Conservation (phyloP, 2,329 filamentous ascomycete species). For the Exophiala lecanii-corni region DNA sequence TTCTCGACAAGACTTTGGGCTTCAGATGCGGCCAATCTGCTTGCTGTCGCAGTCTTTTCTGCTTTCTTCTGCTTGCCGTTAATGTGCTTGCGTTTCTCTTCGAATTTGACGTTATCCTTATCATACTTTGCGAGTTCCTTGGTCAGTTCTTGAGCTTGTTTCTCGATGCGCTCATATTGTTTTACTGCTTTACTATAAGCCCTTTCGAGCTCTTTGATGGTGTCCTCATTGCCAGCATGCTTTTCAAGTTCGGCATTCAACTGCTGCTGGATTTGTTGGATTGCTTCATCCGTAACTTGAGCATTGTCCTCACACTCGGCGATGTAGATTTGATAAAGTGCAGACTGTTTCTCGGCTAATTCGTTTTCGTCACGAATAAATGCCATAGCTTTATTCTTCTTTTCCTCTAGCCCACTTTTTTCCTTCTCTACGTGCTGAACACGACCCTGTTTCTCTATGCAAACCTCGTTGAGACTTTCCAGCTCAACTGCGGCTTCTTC, state of each 20-base stretch:
- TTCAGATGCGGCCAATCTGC: conserved; percentile 68
- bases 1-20: conserved; percentile 74
- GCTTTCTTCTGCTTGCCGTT: conserved; percentile 88
- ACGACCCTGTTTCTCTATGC: conserved; percentile 87
- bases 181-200: conserved; percentile 77
- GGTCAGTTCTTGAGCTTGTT: conserved; percentile 69
- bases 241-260: conserved; percentile 85
- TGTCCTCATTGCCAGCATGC: conserved; percentile 81
- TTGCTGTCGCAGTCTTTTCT: conserved; percentile 77
- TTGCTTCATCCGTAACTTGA: conserved; percentile 80
- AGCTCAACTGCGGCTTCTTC: conserved; percentile 89
- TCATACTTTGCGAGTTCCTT: conserved; percentile 92
- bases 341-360: conserved; percentile 79
- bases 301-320: conserved; percentile 86
- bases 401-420: conserved; percentile 85
- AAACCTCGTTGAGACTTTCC: conserved; percentile 89
- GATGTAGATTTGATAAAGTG: conserved; percentile 87
- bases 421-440: conserved; percentile 99
- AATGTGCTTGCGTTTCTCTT: conserved; percentile 95
- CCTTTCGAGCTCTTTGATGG: conserved; percentile 85
- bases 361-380: conserved; percentile 93
- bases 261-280: conserved; percentile 82
- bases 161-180: conserved; percentile 76
- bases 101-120: conserved; percentile 94
- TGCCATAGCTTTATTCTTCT: conserved; percentile 89